Percentiles rank a stretch among this genome's conserved stretches.
Evolutionary conservation across 208 protist genomes (phyloP).

Genomic region (Herpetomonas tarakana): DNA sequence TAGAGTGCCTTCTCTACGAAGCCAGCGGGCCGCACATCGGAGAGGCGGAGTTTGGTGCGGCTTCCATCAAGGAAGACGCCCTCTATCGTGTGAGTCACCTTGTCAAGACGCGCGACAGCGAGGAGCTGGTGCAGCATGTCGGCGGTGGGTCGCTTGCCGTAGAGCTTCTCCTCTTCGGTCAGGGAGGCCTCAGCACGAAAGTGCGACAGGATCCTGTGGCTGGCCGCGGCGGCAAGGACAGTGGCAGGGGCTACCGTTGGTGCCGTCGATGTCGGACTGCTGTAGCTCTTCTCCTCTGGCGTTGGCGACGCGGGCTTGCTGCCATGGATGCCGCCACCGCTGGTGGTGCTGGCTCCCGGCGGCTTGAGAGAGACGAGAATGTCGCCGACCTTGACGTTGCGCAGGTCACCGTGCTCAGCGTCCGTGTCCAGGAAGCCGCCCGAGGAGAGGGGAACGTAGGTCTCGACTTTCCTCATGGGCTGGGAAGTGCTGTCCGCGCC

Average conservation of each 20-base stretch:
- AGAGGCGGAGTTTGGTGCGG: constrained; percentile 37
- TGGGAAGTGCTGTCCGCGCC: not conserved
- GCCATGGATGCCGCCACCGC: not conserved
- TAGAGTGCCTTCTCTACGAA: constrained; percentile 68
- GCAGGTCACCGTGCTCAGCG: constrained; percentile 13
- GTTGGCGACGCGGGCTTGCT: not conserved
- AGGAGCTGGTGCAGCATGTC: constrained; percentile 56
- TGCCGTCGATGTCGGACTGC: not conserved
- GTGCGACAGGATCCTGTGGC: constrained; percentile 9
- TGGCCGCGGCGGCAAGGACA: not conserved
- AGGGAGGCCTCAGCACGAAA: constrained; percentile 48
- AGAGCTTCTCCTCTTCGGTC: constrained; percentile 44
- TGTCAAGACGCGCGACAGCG: constrained; percentile 69
- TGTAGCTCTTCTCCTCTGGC: not conserved
- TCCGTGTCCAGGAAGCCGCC: constrained; percentile 72
- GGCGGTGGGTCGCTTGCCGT: constrained; percentile 39
- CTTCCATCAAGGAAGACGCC: constrained; percentile 67
- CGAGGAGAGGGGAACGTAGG: constrained; percentile 72
- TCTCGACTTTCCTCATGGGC: constrained; percentile 35
- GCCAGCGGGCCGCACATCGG: constrained; percentile 69
- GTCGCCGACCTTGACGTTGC: constrained; percentile 33
- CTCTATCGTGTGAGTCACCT: constrained; percentile 35
- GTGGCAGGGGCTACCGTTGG: not conserved
- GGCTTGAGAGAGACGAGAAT: constrained; percentile 22
- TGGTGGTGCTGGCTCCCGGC: not conserved